Base-by-base conservation (phyloP, 805 yeast genomes). In the Wickerhamiella dianesei region DNA sequence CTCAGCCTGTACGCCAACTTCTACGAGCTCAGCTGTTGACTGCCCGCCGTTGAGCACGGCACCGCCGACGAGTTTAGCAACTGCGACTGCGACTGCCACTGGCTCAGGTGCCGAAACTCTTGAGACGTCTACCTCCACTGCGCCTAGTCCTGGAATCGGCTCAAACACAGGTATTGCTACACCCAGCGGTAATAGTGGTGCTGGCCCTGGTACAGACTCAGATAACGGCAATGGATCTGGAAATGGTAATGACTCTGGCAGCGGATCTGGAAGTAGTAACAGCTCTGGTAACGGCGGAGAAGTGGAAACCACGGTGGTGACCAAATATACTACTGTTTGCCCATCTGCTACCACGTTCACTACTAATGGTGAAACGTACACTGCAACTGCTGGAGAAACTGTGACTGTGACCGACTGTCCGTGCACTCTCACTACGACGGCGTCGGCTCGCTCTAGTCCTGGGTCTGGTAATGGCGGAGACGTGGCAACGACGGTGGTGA, bases 341-440 rank as follows among this genome's bases (percentile, higher is more conserved):
- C 17, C 48, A 5, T 3, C 17, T 3, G 46, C 5, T 14, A 46
- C 48, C 3, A 42, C 48, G 13, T 4, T 46, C 6, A 16, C 37
- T 12, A 47, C 48, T 13, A 48, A 44, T 22, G 50, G 50, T 3
- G 17, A n/a, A 17, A 40, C 36, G 2, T 41, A 35, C 32, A 44
- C 50, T 2, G 48, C 43, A 4, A 22, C 50, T 9, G 18, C 37
- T 2, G 48, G 48, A n/a, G 43, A 48, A 22, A 45, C 48, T 21
- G n/a, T 45, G 17, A 44, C 47, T 18, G 39, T 48, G 12, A 48
- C 51, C 3, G 48, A 45, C 37, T 48, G 51, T 32, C 51, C 51
- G 17, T 48, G 49, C 36, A 48, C 51, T 2, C n/a, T 48, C 3
- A 29, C 48, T 13, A 3, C 32, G 14, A 25, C 47, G n/a, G n/a